Conservation (phyloP, 345 rosid species). For the Linum trigynum region DNA sequence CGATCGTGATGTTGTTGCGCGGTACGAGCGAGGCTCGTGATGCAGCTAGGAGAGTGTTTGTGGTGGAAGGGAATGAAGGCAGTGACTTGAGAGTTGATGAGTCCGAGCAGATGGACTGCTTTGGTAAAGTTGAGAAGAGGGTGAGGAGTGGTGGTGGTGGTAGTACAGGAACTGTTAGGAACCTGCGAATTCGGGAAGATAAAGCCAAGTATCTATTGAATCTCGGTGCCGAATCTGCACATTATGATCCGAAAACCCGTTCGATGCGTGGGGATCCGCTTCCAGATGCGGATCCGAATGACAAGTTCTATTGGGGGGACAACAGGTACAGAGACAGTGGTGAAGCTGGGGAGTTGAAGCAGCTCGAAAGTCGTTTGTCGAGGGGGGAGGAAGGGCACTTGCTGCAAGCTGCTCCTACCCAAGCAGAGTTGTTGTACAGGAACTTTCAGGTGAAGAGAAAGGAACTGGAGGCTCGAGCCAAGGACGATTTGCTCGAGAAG, state of each 20-base stretch:
- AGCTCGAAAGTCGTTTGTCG: conserved; percentile 48
- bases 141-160: conserved; percentile 96
- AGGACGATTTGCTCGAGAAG: conserved; percentile 49
- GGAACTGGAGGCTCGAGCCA: conserved; percentile 37
- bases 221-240: conserved; percentile 66
- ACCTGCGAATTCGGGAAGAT: conserved; percentile 73
- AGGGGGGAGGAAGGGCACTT: conserved; percentile 61
- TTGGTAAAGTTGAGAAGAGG: conserved; percentile 94
- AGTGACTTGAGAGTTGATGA: conserved; percentile 39
- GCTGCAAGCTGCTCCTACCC: conserved; percentile 66
- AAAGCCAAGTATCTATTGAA: conserved; percentile 65
- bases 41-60: conserved; percentile 56
- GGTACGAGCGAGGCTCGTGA: conserved; percentile 75
- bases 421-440: conserved; percentile 53
- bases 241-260: conserved; percentile 68
- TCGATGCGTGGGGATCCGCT: conserved; percentile 81
- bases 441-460: conserved; percentile 39
- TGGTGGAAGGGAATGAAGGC: conserved; percentile 86
- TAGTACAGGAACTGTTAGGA: conserved; percentile 93
- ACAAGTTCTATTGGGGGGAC: conserved; percentile 66
- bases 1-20: conserved; percentile 51
- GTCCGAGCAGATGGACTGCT: conserved; percentile 82
- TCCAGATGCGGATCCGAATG: conserved; percentile 69
- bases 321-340: conserved; percentile 65
- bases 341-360: conserved; percentile 63